Evolutionary conservation across 192 early-diverging fungal genomes (phyloP).

Genomic region (Geranomyces michiganensis): DNA sequence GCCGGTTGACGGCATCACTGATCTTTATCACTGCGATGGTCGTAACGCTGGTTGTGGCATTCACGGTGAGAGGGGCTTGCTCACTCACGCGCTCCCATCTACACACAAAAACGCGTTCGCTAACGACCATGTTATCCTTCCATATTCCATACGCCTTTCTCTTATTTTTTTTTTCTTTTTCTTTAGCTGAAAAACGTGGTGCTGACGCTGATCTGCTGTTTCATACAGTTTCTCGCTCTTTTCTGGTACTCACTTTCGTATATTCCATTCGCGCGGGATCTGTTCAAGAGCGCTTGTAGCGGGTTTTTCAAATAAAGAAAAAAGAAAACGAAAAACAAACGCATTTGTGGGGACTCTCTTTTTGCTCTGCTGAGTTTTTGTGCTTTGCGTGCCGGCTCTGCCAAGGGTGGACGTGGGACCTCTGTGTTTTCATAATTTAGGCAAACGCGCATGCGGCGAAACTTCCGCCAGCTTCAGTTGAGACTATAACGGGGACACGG

Average conservation of each 20-base stretch:
- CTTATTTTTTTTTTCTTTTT: not conserved
- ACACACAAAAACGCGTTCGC: no score
- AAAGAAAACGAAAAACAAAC: no score
- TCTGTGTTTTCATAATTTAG: no score
- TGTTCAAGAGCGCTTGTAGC: slow-evolving; percentile 43
- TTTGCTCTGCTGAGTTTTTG: no score
- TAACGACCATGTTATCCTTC: not conserved
- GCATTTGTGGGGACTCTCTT: no score
- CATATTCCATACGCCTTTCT: not conserved
- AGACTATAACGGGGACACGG: no score
- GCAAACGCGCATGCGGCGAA: no score
- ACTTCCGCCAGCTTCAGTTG: no score
- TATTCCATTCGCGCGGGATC: slow-evolving; percentile 85
- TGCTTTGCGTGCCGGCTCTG: no score
- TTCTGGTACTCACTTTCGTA: slow-evolving; percentile 80
- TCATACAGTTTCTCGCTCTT: slow-evolving; percentile 88
- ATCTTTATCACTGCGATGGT: slow-evolving; percentile 72
- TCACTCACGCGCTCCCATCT: no score
- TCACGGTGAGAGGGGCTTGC: slow-evolving; percentile 51
- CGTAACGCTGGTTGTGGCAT: slow-evolving; percentile 73
- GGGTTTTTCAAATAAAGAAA: slow-evolving; percentile 29
- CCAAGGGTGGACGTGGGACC: no score
- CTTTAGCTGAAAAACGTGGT: slow-evolving; percentile 57
- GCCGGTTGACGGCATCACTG: slow-evolving; percentile 73
- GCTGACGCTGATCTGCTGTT: slow-evolving; percentile 77